These are phyloP conservation scores for Arthroderma sp. DNA, from an alignment of 2,329 filamentous ascomycete genomes.

Conservation along the genomic window DNA sequence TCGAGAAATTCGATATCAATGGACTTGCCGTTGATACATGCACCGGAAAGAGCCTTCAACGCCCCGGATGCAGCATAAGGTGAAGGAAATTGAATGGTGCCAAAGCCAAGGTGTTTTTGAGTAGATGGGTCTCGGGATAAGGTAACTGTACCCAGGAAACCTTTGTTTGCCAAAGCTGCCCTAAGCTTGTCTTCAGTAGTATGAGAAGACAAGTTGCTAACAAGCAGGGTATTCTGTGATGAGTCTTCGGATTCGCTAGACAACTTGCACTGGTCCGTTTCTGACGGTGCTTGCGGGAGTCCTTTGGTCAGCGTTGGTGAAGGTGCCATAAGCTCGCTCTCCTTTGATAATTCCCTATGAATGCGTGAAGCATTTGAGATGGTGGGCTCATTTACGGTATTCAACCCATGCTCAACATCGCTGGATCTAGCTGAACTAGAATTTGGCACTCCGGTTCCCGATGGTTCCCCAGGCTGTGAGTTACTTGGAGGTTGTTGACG, in stretches of 20 bases:
- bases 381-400: too few relatives aligned
- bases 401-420: too few relatives aligned
- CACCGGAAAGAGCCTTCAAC: conserved; percentile 19
- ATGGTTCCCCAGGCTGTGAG: too few relatives aligned
- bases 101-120: conserved; percentile 27
- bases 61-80: conserved; percentile 23
- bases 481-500: too few relatives aligned
- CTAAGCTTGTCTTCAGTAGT: conserved; percentile 23
- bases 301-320: neutral
- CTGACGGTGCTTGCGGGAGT: neutral
- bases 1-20: conserved; percentile 24
- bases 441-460: too few relatives aligned
- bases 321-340: too few relatives aligned
- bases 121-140: conserved; percentile 22
- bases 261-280: neutral
- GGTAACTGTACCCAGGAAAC: conserved; percentile 24
- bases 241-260: neutral
- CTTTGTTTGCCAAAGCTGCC: conserved; percentile 25
- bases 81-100: conserved; percentile 26
- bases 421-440: too few relatives aligned
- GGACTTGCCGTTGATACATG: conserved; percentile 24
- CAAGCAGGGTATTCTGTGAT: conserved; percentile 20
- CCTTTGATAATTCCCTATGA: too few relatives aligned
- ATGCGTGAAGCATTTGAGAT: too few relatives aligned
- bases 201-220: conserved; percentile 28